Base-by-base conservation (phyloP, 2,329 filamentous ascomycete species). In the Apiospora phragmitis region DNA sequence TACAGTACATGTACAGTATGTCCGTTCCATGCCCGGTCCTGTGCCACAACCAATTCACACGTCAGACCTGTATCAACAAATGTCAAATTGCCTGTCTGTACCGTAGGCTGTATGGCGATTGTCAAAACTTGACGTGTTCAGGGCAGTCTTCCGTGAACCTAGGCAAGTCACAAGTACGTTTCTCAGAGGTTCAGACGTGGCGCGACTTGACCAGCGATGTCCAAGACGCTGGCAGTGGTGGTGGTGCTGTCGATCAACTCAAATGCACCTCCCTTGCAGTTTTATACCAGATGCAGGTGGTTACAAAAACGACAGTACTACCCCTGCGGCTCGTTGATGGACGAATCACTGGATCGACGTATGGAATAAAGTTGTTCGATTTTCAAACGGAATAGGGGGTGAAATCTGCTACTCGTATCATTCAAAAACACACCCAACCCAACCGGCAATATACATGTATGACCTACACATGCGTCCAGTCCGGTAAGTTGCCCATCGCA, bases 1-100 rank as follows among this genome's bases (percentile, higher is more conserved):
- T 55, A 55, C 49, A 55, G 51, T 59, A 59, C 29, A 32, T 59
- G 55, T 38, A 62, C 55, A 38, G 55, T 62, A 62, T 62, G 55
- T 62, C 55, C 55, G 55, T 62, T 62, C 32, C 18, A 24, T 62
- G 29, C 21, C n/a, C 18, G 55, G 32, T 38, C 9, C 29, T 38
- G 29, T 62, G 32, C 9, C 32, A 14, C 55, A 9, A 62, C 29
- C 55, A 38, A 14, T n/a, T n/a, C 55, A 38, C 18, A 62, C 55
- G 32, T 62, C 55, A 62, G 32, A 62, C 55, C 55, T 62, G 32
- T 62, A 38, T 62, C 55, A 62, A 62, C 18, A 35, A 38, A n/a
- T 62, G 29, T 62, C 29, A n/a, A 38, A 38, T 32, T 62, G 55
- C 9, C 32, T 62, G 55, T 62, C 55, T 62, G 55, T 21, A 62